Evolutionary conservation across 2,329 filamentous ascomycete species (phyloP).

Genomic region (Fusarium anguioides): DNA sequence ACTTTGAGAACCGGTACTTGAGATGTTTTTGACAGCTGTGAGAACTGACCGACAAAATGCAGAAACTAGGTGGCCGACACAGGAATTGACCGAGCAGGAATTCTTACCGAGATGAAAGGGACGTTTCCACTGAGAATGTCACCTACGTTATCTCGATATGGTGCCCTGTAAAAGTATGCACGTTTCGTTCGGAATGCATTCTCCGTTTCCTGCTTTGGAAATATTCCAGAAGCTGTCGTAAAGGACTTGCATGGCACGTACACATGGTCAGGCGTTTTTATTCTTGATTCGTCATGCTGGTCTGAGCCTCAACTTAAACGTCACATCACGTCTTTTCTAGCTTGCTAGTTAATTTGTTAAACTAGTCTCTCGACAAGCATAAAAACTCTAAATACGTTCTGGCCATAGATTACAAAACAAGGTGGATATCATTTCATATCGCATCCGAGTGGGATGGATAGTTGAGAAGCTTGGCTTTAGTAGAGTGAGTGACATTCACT

Average conservation of each 20-base stretch:
- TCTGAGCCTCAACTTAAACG: constrained; percentile 16
- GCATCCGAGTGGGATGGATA: constrained; percentile 10
- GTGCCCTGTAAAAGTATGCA: not conserved
- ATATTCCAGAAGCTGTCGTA: constrained; percentile 16
- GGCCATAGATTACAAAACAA: constrained; percentile 1
- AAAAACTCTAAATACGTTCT: constrained; percentile 7
- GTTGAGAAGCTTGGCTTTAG: not conserved
- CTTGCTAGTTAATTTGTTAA: not conserved
- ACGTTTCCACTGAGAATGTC: not conserved
- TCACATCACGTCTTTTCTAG: constrained; percentile 18
- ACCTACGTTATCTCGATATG: constrained; percentile 10
- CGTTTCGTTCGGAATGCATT: not conserved
- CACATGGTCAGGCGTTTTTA: not conserved
- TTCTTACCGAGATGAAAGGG: constrained; percentile 26
- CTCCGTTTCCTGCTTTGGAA: constrained; percentile 10
- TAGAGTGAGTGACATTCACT: not conserved
- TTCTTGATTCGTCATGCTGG: not conserved
- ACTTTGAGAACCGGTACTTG: constrained; percentile 9
- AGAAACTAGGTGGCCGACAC: not conserved
- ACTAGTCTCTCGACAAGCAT: not conserved
- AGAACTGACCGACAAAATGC: not conserved
- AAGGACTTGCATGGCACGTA: not conserved
- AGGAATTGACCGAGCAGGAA: constrained; percentile 7
- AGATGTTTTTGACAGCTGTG: not conserved
- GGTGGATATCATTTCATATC: not conserved